Evolutionary conservation across 2,329 filamentous ascomycete genomes (phyloP).

Genomic region (Fusarium acutatum): DNA sequence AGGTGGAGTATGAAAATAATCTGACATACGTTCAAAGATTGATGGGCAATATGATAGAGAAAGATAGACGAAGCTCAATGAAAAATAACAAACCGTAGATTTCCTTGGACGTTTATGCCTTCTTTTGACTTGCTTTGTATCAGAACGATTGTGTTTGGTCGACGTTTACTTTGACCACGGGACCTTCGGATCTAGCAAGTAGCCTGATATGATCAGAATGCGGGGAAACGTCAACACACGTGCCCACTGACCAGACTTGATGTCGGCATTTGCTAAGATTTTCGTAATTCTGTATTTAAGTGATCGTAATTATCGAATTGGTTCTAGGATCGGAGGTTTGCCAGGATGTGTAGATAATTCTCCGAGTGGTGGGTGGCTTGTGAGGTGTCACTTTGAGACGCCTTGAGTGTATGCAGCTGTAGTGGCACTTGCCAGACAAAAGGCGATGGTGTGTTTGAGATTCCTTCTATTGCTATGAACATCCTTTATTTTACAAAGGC

Average conservation of each 20-base stretch:
- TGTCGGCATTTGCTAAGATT: not conserved
- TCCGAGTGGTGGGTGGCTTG: not conserved
- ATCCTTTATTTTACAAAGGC: not conserved
- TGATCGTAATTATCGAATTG: not conserved
- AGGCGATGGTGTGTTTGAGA: rapidly evolving
- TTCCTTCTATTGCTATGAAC: not conserved
- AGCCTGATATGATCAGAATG: conserved; percentile 15
- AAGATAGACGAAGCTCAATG: conserved; percentile 29
- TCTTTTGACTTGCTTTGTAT: not conserved
- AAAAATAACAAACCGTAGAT: conserved; percentile 22
- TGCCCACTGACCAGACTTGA: conserved; percentile 3
- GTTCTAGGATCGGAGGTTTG: not conserved
- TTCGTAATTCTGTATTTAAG: conserved; percentile 3
- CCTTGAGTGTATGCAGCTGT: not conserved
- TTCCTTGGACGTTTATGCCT: not conserved
- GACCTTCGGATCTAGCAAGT: conserved; percentile 11
- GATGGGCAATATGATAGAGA: conserved; percentile 27
- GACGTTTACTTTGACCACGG: not conserved
- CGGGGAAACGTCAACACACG: conserved; percentile 27
- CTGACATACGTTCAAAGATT: conserved; percentile 14
- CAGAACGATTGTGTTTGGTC: not conserved
- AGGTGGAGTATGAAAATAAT: conserved; percentile 21
- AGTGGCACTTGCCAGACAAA: not conserved
- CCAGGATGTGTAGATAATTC: not conserved
- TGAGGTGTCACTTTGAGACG: too few species aligned